Conservation (phyloP, 75 land plant genomes). For the Cryptomeria japonica region DNA sequence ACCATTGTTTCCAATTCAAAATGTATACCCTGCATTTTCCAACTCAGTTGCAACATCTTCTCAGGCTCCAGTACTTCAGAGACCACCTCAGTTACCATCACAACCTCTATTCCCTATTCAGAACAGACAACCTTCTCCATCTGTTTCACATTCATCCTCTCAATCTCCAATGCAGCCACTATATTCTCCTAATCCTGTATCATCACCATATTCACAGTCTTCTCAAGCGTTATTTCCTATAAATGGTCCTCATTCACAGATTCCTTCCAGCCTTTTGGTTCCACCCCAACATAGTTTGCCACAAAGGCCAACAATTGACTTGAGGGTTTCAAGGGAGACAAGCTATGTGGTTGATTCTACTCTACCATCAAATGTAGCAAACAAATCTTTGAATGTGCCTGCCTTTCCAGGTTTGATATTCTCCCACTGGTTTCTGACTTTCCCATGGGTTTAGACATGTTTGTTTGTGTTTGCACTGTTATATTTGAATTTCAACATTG, state of each 20-base stretch:
- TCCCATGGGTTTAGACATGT: neutral
- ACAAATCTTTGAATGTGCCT: neutral
- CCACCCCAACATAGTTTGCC: conserved; percentile 27
- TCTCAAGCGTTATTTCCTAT: conserved; percentile 86
- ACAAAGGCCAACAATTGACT: conserved; percentile 12
- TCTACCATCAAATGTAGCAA: neutral
- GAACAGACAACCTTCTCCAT: conserved; percentile 30
- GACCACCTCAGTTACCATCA: conserved; percentile 28
- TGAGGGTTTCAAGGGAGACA: neutral
- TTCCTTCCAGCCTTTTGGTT: neutral
- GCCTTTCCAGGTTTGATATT: neutral
- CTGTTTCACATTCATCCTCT: conserved; percentile 17
- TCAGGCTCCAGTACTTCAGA: conserved; percentile 33
- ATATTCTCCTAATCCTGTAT: conserved; percentile 45
- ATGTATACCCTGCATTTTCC: conserved; percentile 36
- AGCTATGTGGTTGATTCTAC: conserved; percentile 15
- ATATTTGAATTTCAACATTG: neutral
- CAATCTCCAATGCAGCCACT: conserved; percentile 55
- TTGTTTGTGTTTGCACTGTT: neutral
- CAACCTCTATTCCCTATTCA: conserved; percentile 52
- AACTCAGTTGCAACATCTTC: conserved; percentile 15
- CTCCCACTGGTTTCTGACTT: neutral
- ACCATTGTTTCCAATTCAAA: conserved; percentile 90
- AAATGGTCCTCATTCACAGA: conserved; percentile 22
- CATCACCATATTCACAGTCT: conserved; percentile 38